These are phyloP conservation scores for Cudoniella acicularis DNA, from an alignment of 495 filamentous ascomycete genomes.

Conservation along the genomic window DNA sequence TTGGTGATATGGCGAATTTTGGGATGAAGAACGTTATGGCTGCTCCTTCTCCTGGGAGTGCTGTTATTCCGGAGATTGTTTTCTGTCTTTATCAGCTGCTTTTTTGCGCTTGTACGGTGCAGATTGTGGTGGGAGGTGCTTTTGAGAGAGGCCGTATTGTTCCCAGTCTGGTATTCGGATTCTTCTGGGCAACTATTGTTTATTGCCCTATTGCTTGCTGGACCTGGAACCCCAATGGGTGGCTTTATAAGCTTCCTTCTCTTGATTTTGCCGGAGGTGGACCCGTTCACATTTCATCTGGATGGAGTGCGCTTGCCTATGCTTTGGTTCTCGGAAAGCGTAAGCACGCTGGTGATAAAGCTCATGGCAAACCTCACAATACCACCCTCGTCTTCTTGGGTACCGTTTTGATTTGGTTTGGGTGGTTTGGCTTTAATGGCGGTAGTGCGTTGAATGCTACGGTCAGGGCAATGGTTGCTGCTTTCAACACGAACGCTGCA, in stretches of 20 bases:
- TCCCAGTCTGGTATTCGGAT: constrained; percentile 82
- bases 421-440: constrained; percentile 53
- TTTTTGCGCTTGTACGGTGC: constrained; percentile 73
- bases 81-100: constrained; percentile 77
- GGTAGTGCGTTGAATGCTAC: constrained; percentile 55
- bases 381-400: constrained; percentile 72
- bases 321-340: constrained; percentile 49
- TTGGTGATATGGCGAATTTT: constrained; percentile 84
- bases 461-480: constrained; percentile 53
- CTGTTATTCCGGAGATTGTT: constrained; percentile 78
- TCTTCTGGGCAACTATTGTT: constrained; percentile 82
- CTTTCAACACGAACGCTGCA: constrained; percentile 61
- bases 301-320: constrained; percentile 40
- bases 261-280: constrained; percentile 81
- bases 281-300: constrained; percentile 83
- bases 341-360: constrained; percentile 39
- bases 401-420: constrained; percentile 69
- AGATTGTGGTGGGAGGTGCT: constrained; percentile 72
- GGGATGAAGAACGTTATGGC: constrained; percentile 79
- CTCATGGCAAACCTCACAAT: constrained; percentile 74
- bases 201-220: constrained; percentile 86
- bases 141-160: constrained; percentile 80
- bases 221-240: constrained; percentile 84
- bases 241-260: constrained; percentile 69
- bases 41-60: constrained; percentile 58